Evolutionary conservation across 257 asterid genomes (phyloP), one percentile per base, ranked within the genome.

Genomic region (Rhazya stricta): DNA sequence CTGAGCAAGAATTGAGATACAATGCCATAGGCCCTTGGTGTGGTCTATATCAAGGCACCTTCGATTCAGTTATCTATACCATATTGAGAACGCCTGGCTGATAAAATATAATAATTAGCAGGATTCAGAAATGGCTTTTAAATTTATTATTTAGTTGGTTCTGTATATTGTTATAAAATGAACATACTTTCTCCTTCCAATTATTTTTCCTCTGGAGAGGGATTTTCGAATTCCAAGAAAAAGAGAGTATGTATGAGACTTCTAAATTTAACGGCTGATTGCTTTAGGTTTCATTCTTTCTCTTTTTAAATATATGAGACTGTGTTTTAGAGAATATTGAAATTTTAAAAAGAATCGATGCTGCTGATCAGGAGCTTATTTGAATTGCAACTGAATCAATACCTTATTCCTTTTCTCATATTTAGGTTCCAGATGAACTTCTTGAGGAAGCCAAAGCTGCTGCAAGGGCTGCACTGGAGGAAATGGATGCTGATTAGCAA

Each of bases 401-500:
- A 71, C 50, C 45, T 11, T 51, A 16, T 32, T 60, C 61, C 29
- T 27, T 53, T 34, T 36, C 19, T 36, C n/a, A 5, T 78, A 71
- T 74, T n/a, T 84, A 93, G 98, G 96, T 93, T 42, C 97, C 97
- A 0, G 92, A 90, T 0, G 85, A 83, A 74, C 86, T 91, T 15
- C 71, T 91, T 76, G 97, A 91, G 82, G 98, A 87, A 86, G 98
- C 96, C 72, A 93, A 93, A 80, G 79, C 86, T 48, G 98, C 96
- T n/a, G 98, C 98, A 37, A 90, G 86, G 85, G 94, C 90, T 21
- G 98, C 98, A 9, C 96, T 93, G 16, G 98, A 93, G 83, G 98
- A 93, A 81, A 93, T 93, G 97, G 98, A 93, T 81, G 98, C 97
- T 25, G 98, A 91, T 84, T 93, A 89, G 56, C 61, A 46, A 25